Conservation (phyloP, 169 alveolate genomes). For the Eimeria necatrix region DNA sequence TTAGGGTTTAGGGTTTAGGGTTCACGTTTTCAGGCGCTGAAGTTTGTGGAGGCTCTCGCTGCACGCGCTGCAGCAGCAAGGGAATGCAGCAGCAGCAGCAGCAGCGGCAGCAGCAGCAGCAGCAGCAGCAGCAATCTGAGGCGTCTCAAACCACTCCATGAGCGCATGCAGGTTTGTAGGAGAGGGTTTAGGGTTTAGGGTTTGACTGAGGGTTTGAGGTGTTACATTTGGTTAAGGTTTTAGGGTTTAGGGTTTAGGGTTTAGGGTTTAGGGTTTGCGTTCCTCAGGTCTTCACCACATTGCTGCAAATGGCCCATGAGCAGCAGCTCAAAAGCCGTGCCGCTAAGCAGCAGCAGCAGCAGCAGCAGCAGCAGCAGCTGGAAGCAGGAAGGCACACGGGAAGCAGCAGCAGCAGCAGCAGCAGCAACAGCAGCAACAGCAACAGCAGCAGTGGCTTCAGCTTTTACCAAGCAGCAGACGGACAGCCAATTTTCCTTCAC, state of each 20-base stretch:
- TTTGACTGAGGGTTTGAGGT: neutral
- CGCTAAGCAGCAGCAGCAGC: neutral
- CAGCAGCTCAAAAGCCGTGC: neutral
- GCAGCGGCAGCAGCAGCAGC: neutral
- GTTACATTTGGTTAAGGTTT: no score
- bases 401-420: neutral
- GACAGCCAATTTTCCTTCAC: neutral
- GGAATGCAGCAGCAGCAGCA: conserved; percentile 1
- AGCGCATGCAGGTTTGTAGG: conserved; percentile 19
- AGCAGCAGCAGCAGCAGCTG: neutral
- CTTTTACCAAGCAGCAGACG: conserved; percentile 21
- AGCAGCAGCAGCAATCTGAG: neutral
- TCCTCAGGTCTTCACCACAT: neutral
- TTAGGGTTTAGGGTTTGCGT: neutral
- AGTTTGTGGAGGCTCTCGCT: neutral
- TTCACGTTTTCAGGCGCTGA: neutral
- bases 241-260: neutral
- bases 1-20: neutral
- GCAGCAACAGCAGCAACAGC: neutral
- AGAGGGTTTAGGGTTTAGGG: neutral
- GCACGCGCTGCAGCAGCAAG: conserved; percentile 6
- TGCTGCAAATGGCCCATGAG: neutral
- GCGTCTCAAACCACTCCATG: conserved; percentile 3
- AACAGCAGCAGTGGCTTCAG: neutral
- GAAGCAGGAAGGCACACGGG: no score